Conservation (phyloP, 163 green algal species). For the Scenedesmus sp. region DNA sequence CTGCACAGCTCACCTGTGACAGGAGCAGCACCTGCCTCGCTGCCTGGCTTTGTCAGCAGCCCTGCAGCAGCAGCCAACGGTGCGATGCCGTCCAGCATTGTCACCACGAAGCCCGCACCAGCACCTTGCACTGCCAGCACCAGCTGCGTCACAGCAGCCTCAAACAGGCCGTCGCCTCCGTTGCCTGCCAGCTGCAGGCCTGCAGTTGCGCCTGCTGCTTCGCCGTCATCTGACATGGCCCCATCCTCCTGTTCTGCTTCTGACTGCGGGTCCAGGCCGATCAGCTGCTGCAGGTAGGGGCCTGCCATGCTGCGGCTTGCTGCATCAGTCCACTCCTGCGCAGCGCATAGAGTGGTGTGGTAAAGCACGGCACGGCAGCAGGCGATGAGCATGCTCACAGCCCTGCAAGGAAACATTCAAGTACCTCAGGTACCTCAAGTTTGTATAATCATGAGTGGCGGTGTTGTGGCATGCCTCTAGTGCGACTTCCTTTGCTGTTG, state of each 20-base stretch:
- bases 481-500: too few species aligned
- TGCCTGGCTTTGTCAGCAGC: slow-evolving; percentile 13
- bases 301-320: slow-evolving; percentile 10
- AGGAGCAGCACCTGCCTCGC: not conserved
- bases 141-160: slow-evolving; percentile 34
- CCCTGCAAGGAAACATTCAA: too few species aligned
- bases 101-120: not conserved
- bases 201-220: not conserved
- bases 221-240: not conserved
- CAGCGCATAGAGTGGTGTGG: not conserved
- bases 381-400: too few species aligned
- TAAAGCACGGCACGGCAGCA: too few species aligned
- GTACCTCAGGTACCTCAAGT: too few species aligned
- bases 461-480: too few species aligned
- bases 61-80: not conserved
- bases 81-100: slow-evolving; percentile 24
- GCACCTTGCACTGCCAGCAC: slow-evolving; percentile 18
- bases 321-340: slow-evolving; percentile 50
- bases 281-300: slow-evolving; percentile 23
- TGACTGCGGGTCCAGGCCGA: not conserved
- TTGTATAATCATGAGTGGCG: too few species aligned
- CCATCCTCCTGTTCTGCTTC: not conserved
- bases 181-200: slow-evolving; percentile 42
- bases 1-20: not conserved
- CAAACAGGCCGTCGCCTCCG: slow-evolving; percentile 33